Base-by-base conservation (phyloP, 2,329 filamentous ascomycete species). In the Paracamarosporium sp. region DNA sequence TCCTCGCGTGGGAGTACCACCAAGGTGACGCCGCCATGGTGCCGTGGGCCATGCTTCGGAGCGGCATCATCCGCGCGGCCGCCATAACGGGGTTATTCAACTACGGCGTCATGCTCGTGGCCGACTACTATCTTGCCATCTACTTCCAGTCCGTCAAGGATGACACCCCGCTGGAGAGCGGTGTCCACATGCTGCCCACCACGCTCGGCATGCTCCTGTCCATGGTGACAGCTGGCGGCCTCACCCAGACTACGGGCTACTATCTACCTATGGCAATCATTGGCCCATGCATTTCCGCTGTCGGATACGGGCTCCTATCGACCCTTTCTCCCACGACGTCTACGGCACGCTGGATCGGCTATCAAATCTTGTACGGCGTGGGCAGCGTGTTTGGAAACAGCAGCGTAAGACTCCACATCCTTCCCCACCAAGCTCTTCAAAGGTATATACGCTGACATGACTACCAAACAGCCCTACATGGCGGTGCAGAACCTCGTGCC, bases 81-180 rank as follows among this genome's bases (percentile, higher is more conserved):
- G 78, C 88, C n/a, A 64, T 75, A 1, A 75, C 81, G 3, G 70
- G 70, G 4, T 80, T 79, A 60, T 66, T 71, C 5, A 78, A 82
- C 61, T 74, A 30, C 31, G 79, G 80, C 60, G 78, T 74, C 38
- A 88, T 88, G 66, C 86, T 89, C 48, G 85, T 82, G 0, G 80
- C 81, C 1, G 83, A 85, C 40, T 91, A 90, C 73, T 92, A 89
- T 64, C 77, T 91, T 2, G 89, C 90, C 0, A 80, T 91, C 0
- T 91, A 89, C 72, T 90, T 90, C 55, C 90, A 92, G 70, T 82
- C 85, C 4, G 87, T 87, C 1, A 82, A 86, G 3, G 81, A 81
- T 27, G 84, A 84, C 2, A 80, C 81, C 1, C 85, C 87, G 0
- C 76, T 89, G 46, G 76, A 79, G 13, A 67, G 69, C 28, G 77